phyloP scores from a whole-genome alignment of 2,329 filamentous ascomycete genomes.

The Colletotrichum agaves region DNA sequence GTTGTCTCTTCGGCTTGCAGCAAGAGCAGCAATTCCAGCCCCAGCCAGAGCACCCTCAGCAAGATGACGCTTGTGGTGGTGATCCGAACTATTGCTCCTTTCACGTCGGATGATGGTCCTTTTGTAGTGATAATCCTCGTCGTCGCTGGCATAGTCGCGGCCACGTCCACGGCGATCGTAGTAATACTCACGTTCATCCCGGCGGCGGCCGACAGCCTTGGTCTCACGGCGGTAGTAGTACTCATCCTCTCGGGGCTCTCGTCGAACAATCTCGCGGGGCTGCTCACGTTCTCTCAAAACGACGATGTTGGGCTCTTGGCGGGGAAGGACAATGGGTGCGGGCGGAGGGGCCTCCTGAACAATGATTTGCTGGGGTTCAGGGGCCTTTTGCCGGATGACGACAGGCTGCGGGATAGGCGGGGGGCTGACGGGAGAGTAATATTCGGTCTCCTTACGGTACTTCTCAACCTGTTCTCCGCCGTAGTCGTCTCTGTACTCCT shows the following conservation, averaged over 20 bases:
- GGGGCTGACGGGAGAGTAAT: conserved; percentile 64
- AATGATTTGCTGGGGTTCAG: conserved; percentile 69
- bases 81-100: conserved; percentile 59
- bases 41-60: conserved; percentile 74
- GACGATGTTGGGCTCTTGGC: conserved; percentile 56
- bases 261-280: conserved; percentile 48
- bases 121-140: conserved; percentile 55
- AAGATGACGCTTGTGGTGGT: conserved; percentile 67
- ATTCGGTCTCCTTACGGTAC: conserved; percentile 71
- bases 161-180: conserved; percentile 49
- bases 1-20: conserved; percentile 64
- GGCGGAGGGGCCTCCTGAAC: conserved; percentile 67
- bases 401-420: conserved; percentile 57
- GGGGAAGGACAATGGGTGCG: conserved; percentile 61
- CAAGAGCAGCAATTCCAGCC: conserved; percentile 69
- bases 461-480: conserved; percentile 63
- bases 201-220: conserved; percentile 52
- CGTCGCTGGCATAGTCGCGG: conserved; percentile 50
- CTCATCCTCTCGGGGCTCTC: conserved; percentile 58
- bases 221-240: conserved; percentile 63
- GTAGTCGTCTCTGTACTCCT: conserved; percentile 61
- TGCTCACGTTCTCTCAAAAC: conserved; percentile 56
- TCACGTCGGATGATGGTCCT: conserved; percentile 62
- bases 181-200: conserved; percentile 44
- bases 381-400: conserved; percentile 65